Conservation (phyloP, 2,329 filamentous ascomycete genomes). For the Arthrinium phaeospermum region DNA sequence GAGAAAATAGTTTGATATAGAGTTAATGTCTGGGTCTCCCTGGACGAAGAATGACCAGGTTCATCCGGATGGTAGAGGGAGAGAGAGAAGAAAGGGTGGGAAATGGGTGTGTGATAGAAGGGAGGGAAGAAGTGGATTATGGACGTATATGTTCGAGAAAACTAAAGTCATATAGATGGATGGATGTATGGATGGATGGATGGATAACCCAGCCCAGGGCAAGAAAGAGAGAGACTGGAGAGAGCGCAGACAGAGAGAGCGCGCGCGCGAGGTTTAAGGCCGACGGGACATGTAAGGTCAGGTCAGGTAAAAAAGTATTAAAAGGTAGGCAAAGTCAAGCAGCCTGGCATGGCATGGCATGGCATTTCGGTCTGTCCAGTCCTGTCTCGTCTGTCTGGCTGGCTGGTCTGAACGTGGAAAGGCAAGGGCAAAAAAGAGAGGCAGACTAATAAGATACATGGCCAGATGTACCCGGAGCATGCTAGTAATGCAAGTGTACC, state of each 20-base stretch:
- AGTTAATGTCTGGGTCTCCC: not conserved
- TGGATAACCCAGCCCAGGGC: conserved; percentile 19
- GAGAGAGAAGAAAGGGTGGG: not conserved
- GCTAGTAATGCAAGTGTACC: conserved; percentile 24
- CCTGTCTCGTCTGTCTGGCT: not conserved
- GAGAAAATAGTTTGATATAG: conserved; percentile 17
- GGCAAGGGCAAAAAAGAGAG: conserved; percentile 16
- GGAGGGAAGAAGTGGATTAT: conserved; percentile 24
- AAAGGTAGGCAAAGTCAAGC: conserved; percentile 9
- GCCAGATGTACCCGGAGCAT: conserved; percentile 4
- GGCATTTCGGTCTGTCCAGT: conserved; percentile 8
- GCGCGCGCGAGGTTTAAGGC: conserved; percentile 4
- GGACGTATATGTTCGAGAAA: conserved; percentile 22
- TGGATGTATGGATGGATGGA: not conserved
- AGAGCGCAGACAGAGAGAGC: conserved; percentile 26
- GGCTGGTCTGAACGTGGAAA: conserved; percentile 4
- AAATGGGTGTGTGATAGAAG: conserved; percentile 14
- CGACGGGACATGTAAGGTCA: conserved; percentile 21
- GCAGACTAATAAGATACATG: conserved; percentile 11
- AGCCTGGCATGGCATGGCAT: conserved; percentile 22
- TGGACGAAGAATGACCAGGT: not conserved
- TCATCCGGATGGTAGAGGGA: not conserved
- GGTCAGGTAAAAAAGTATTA: conserved; percentile 27
- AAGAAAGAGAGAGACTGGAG: conserved; percentile 29
- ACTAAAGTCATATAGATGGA: conserved; percentile 13